These are phyloP conservation scores for Tausonia pullulans DNA, from an alignment of 1,284 basidiomycete species.

Conservation along the genomic window DNA sequence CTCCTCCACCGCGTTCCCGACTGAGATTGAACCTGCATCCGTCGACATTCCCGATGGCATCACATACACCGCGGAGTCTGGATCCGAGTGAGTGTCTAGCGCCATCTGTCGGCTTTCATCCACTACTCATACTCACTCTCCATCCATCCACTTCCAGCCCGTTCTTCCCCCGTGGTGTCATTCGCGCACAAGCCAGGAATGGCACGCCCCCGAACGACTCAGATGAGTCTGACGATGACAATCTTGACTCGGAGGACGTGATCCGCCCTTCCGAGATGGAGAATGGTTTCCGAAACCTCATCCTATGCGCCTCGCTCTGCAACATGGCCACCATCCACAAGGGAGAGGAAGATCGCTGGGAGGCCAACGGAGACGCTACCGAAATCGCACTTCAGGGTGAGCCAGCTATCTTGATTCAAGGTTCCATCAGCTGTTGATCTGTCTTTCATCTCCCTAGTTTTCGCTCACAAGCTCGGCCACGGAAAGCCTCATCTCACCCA, in stretches of 20 bases:
- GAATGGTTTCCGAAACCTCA: slow-evolving; percentile 30
- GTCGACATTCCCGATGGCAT: slow-evolving; percentile 27
- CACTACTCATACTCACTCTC: not conserved
- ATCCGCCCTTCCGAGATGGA: slow-evolving; percentile 29
- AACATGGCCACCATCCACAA: slow-evolving; percentile 39
- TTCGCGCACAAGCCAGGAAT: slow-evolving; percentile 20
- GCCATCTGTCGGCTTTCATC: not conserved
- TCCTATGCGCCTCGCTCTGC: slow-evolving; percentile 38
- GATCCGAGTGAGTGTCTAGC: slow-evolving; percentile 23
- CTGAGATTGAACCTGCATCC: slow-evolving; percentile 2
- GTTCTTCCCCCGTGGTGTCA: slow-evolving; percentile 36
- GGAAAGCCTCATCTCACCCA: slow-evolving; percentile 35
- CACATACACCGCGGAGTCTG: slow-evolving; percentile 34
- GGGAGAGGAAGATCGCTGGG: slow-evolving; percentile 44
- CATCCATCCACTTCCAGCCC: slow-evolving; percentile 22
- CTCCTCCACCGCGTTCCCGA: slow-evolving; percentile 20
- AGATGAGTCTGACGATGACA: slow-evolving; percentile 16
- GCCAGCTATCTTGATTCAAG: too few relatives aligned
- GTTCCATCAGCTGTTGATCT: too few relatives aligned
- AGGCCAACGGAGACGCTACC: slow-evolving; percentile 57
- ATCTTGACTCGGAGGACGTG: slow-evolving; percentile 21
- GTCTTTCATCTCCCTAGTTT: slow-evolving; percentile 26
- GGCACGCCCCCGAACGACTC: too few relatives aligned
- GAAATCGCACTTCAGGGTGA: slow-evolving; percentile 15
- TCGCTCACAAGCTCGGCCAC: slow-evolving; percentile 43